Evolutionary conservation across 768 basidiomycete species (phyloP), one percentile per base, ranked within the genome.

Genomic region (Cystobasidium onofrii): DNA sequence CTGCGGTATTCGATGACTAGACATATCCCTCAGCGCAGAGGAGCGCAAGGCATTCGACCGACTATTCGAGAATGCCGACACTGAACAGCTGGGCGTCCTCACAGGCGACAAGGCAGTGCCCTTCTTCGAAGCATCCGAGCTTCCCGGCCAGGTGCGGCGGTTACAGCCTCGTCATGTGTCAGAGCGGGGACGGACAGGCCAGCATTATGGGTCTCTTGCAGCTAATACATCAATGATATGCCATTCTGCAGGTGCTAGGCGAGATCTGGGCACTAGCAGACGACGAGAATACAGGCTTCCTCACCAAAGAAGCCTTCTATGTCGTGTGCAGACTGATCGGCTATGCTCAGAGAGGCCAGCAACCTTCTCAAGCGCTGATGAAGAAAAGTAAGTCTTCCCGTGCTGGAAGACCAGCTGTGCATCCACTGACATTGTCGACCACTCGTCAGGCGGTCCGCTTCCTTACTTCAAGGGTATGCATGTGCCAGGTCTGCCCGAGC

Each of bases 201-300:
- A 17, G 18, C 12, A 50, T 20, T 7, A 13, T 29, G 25, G 25
- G 23, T 6, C 12, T 29, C 10, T 7, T 7, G 6, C 25, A 60
- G 9, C 57, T 60, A 29, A 60, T 34, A 29, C 15, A 29, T 60
- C 6, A 7, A 29, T 29, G 17, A 6, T 13, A 20, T 15, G 31
- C 25, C 3, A 12, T 60, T 10, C 10, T 60, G 4, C 57, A 60
- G 33, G 25, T 60, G 57, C 87, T 99, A 75, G 91, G 94, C 55
- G 91, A 96, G 83, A 89, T 99, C 76, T 99, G 96, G 95, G 86
- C 84, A 74, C 83, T 98, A 73, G 88, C 92, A 63, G 96, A 99
- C 83, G 88, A 90, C 70, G 88, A 93, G 36, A 94, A 97, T 84
- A 90, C 90, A 75, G 96, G 96, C 1, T 92, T 88, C 83, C 86